Evolutionary conservation across 163 green algal genomes (phyloP).

Genomic region (Scenedesmus sp.): DNA sequence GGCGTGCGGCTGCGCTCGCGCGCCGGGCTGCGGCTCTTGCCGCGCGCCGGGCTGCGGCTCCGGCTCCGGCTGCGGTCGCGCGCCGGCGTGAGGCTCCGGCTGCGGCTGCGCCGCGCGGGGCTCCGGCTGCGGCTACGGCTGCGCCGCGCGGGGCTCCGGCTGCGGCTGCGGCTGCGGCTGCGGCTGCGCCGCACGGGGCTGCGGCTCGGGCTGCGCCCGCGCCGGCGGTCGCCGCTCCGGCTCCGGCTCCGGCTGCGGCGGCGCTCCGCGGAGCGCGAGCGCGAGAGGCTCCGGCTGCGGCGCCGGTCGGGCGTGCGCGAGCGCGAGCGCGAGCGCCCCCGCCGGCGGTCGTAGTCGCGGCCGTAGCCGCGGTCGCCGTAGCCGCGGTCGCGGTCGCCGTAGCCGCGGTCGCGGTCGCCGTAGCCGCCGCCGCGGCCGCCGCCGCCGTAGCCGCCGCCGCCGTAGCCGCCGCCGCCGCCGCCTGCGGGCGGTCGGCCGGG

Average conservation of each 20-base stretch:
- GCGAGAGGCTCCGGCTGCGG: slow-evolving; percentile 13
- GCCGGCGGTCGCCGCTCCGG: background rate
- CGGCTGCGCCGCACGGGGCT: background rate
- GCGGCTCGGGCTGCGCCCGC: slow-evolving; percentile 18
- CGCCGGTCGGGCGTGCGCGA: background rate
- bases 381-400: background rate
- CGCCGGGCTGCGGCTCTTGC: too few relatives aligned
- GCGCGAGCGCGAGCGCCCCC: background rate
- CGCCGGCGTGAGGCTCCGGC: too few relatives aligned
- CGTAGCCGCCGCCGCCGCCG: background rate
- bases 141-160: background rate
- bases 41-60: too few relatives aligned
- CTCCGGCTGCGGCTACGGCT: slow-evolving; percentile 8
- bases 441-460: slow-evolving; percentile 11
- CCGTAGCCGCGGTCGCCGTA: slow-evolving; percentile 36
- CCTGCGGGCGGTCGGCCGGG: too few relatives aligned
- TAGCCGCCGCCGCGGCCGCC: slow-evolving; percentile 15
- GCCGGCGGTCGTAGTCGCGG: background rate
- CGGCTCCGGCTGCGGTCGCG: too few relatives aligned
- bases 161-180: slow-evolving; percentile 27
- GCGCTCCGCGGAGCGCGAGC: slow-evolving; percentile 1
- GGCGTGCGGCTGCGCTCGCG: too few relatives aligned
- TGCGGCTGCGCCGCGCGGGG: too few relatives aligned
- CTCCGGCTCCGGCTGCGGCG: slow-evolving; percentile 12
- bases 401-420: slow-evolving; percentile 6